Evolutionary conservation across 306 rosid species (phyloP), one percentile per base, ranked within the genome.

Genomic region (Quercus gilva): DNA sequence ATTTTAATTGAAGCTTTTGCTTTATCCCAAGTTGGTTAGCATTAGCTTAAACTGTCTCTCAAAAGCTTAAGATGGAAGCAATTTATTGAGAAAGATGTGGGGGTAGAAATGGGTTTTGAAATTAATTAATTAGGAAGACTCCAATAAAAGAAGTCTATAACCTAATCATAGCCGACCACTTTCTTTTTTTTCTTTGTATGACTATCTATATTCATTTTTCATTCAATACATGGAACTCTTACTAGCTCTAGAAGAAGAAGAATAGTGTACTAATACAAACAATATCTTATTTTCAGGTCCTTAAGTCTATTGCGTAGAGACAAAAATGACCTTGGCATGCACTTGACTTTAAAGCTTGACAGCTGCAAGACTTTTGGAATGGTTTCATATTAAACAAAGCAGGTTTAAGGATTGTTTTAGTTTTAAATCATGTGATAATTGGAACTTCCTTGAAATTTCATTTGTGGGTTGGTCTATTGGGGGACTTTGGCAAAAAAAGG

Each of bases 311-410:
- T 61, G 35, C 7, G 64, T 45, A 18, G 53, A 78, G 41, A 35
- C 5, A 35, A 64, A 11, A 72, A 11, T 43, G 55, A 41, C 23
- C 18, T 41, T 11, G 85, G 76, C 80, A 75, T 55, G n/a, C 49
- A 33, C 71, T 74, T 79, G 89, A 87, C 88, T 83, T 83, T 80
- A 85, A 83, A 83, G 26, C 45, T 77, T 79, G 78, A 81, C 57
- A n/a, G 55, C 81, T 1, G 28, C 43, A 25, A 55, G 18, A 21
- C n/a, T 41, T 59, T 37, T 69, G 14, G 79, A 60, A 23, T 57
- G 52, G 65, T 68, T 49, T 74, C 82, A 78, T 58, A 78, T 73
- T 82, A 26, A 17, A 55, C 28, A 77, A 20, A 68, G 55, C 69
- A 67, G 12, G 76, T 58, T 53, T 56, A 20, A n/a, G 17, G 2